These are phyloP conservation scores for Cyphellophora europaea DNA, from an alignment of 2,329 filamentous ascomycete genomes.

Conservation along the genomic window DNA sequence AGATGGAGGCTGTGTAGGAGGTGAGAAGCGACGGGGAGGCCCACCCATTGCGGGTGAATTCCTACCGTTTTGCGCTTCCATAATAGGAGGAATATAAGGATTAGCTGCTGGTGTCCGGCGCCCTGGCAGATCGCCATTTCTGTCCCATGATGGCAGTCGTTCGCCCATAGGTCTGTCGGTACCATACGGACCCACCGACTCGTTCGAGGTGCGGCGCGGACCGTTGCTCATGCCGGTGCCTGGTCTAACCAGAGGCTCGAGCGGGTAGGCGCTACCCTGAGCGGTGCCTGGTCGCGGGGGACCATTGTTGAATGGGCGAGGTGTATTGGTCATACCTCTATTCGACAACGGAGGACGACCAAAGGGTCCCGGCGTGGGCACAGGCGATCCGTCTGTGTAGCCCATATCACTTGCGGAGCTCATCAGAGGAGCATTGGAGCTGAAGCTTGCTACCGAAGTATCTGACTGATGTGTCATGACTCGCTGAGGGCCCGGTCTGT, in stretches of 20 bases:
- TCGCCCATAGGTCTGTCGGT: background rate
- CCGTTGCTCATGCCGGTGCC: constrained; percentile 16
- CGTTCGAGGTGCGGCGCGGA: constrained; percentile 9
- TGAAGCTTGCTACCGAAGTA: constrained; percentile 47
- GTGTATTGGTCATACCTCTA: constrained; percentile 17
- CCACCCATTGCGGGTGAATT: constrained; percentile 14
- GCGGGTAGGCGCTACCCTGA: constrained; percentile 20
- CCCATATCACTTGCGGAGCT: constrained; percentile 54
- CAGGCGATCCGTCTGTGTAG: constrained; percentile 1
- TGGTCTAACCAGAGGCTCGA: constrained; percentile 20
- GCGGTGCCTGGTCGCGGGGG: constrained; percentile 17
- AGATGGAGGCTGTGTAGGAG: background rate
- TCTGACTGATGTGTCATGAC: constrained; percentile 47
- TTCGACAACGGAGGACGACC: constrained; percentile 8
- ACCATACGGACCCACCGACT: constrained; percentile 5
- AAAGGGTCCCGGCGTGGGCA: constrained; percentile 5
- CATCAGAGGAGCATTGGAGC: constrained; percentile 55
- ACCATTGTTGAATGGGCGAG: constrained; percentile 20
- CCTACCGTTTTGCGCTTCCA: constrained; percentile 10
- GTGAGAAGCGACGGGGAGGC: constrained; percentile 1
- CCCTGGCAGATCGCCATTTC: constrained; percentile 1
- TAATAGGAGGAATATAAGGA: constrained; percentile 5
- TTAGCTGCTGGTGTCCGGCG: constrained; percentile 3
- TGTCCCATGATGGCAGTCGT: background rate
- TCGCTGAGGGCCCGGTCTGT: constrained; percentile 30